These are phyloP conservation scores for Termitomyces sp. DNA, from an alignment of 768 basidiomycete genomes.

Conservation along the genomic window DNA sequence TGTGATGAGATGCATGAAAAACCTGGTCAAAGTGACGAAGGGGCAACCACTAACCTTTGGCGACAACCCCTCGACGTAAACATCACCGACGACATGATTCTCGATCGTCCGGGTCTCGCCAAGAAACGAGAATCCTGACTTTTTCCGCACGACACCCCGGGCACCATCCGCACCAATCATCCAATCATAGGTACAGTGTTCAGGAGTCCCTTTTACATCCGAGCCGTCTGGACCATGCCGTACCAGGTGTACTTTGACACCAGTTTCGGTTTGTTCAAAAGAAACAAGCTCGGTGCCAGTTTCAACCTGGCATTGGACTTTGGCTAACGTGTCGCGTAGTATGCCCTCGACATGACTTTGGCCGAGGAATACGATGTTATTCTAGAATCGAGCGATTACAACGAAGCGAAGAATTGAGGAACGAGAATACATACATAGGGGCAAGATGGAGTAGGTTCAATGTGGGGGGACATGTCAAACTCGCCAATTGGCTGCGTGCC, in stretches of 20 bases:
- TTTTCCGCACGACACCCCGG: constrained; percentile 34
- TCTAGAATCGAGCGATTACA: constrained; percentile 13
- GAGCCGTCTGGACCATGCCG: constrained; percentile 13
- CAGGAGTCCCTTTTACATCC: constrained; percentile 15
- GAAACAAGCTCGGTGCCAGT: constrained; percentile 39
- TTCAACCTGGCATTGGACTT: constrained; percentile 31
- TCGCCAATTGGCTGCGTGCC: constrained; percentile 20
- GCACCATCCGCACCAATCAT: constrained; percentile 42
- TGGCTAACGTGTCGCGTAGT: constrained; percentile 26
- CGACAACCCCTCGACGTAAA: constrained; percentile 33
- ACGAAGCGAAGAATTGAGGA: neutral
- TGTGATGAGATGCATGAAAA: constrained; percentile 11
- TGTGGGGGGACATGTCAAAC: constrained; percentile 26
- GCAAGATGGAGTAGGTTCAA: constrained; percentile 23
- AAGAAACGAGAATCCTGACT: constrained; percentile 31
- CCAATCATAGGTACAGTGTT: constrained; percentile 26
- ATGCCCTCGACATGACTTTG: constrained; percentile 32
- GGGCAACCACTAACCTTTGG: constrained; percentile 25
- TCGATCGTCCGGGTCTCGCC: constrained; percentile 32
- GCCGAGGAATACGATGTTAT: constrained; percentile 27
- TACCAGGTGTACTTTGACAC: constrained; percentile 30
- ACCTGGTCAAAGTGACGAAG: neutral
- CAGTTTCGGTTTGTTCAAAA: constrained; percentile 30
- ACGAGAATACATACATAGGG: constrained; percentile 23
- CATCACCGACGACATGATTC: constrained; percentile 34